Evolutionary conservation across 1,284 basidiomycete genomes (phyloP).

Genomic region (Austroboletus niveus): DNA sequence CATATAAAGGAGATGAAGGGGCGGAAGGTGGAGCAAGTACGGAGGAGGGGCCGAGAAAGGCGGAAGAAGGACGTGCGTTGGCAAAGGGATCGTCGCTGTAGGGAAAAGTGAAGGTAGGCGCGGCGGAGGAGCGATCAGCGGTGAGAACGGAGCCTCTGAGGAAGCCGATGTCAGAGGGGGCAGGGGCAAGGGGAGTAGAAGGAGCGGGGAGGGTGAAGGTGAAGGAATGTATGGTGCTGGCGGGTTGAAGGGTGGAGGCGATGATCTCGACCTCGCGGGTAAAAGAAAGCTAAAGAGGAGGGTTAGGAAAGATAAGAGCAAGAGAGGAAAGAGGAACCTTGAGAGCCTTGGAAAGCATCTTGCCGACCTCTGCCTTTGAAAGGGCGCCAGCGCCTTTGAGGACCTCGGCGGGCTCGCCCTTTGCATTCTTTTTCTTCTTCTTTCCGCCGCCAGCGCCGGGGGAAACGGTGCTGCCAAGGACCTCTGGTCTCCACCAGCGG

Average conservation of each 20-base stretch:
- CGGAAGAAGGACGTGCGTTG: constrained; percentile 67
- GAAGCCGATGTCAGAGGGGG: constrained; percentile 56
- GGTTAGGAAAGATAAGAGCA: constrained; percentile 6
- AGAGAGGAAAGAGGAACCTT: constrained; percentile 54
- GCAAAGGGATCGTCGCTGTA: constrained; percentile 73
- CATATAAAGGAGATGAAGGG: constrained; percentile 39
- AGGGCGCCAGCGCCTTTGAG: constrained; percentile 71
- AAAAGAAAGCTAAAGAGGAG: constrained; percentile 65
- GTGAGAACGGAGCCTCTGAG: constrained; percentile 71
- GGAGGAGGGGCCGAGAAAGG: constrained; percentile 70
- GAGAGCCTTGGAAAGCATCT: constrained; percentile 86
- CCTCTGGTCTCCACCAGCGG: constrained; percentile 93
- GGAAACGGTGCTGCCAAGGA: constrained; percentile 85
- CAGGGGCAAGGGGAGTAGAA: constrained; percentile 66
- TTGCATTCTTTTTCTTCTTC: constrained; percentile 60
- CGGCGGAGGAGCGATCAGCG: constrained; percentile 56
- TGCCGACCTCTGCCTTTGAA: constrained; percentile 79
- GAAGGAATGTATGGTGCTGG: constrained; percentile 91
- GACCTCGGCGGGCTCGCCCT: constrained; percentile 59
- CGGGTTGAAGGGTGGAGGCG: constrained; percentile 86
- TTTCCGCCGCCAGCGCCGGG: constrained; percentile 66
- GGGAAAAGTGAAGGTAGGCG: constrained; percentile 62
- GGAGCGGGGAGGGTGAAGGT: constrained; percentile 80
- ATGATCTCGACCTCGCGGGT: constrained; percentile 93
- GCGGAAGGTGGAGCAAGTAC: constrained; percentile 47